Evolutionary conservation across 2,329 filamentous ascomycete genomes (phyloP), one percentile per base, ranked within the genome.

Genomic region (Fusarium floridanum): DNA sequence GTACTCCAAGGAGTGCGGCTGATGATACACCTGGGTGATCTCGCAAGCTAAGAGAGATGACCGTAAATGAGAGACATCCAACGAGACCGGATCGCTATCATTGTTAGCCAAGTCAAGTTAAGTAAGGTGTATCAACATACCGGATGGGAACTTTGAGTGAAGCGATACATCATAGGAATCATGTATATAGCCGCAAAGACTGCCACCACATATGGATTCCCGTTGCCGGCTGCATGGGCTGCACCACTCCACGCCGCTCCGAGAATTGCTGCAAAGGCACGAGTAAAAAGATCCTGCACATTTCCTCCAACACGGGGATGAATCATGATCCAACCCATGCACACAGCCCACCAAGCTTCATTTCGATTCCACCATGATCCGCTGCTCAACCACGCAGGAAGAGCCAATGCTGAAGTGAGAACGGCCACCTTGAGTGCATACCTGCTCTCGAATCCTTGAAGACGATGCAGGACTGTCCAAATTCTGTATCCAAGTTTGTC

Each of bases 141-240:
- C 37, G 88, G 87, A 78, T 90, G 88, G 10, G 84, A 80, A 75
- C 88, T 89, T 66, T 88, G 87, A 0, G 88, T 88, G 68, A 85
- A 89, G 32, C 88, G 84, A 69, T 89, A 89, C 12, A 90, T 81
- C 88, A 90, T 90, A 1, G 89, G 89, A n/a, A 88, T 75, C 87
- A 91, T 89, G 74, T 86, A 91, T 7, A 90, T 82, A 4, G 84
- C 82, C 16, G 88, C 86, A 79, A 91, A 90, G 0, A 84, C 85
- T 5, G 86, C 88, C 79, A 90, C 85, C 2, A 90, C 85, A 74
- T 86, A 89, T 0, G 88, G 87, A 73, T 87, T 90, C 8, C 88
- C 88, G 48, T 86, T 73, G 5, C 84, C 85, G 14, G 87, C 88
- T 8, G 84, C 85, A 76, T 86, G 88, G 1, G 87, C 85, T 43